Base-by-base conservation (phyloP, 305 asterid species). In the Rubia peregrina region DNA sequence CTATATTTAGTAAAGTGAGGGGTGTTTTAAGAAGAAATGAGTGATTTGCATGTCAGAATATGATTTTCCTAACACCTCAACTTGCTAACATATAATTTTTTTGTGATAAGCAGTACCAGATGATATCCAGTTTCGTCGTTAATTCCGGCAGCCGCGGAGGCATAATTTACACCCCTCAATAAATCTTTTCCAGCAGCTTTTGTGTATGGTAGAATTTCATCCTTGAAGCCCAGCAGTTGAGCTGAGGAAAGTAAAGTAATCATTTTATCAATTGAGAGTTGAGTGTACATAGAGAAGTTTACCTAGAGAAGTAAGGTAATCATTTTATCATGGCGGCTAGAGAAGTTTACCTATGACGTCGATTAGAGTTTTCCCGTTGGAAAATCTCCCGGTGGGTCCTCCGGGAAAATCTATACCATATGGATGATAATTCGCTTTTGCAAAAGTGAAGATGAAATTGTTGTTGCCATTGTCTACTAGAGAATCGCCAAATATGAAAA, bases 121-220 rank as follows among this genome's bases (percentile, higher is more conserved):
- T 90, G 96, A 42, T 51, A 86, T 61, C 97, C 97, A 33, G 92
- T 89, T 85, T 91, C 97, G 0, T 75, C 70, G 76, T 92, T 77
- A 30, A 91, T 87, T 71, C 96, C 97, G 1, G 95, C 95, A 0
- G 92, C 95, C 0, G 96, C 97, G 1, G 97, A 91, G 17, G 96
- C 97, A 61, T 81, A 89, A 80, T 91, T 91, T 24, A 91, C 89
- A 69, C 96, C 96, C 65, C 69, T 73, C 30, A 89, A 90, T 69
- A 89, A 77, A 51, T 82, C 79, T 66, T 70, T 80, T 48, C 86
- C 92, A 2, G 85, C 64, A 1, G 89, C 96, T 24, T 49, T 9
- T 46, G 89, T 78, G 63, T 82, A 87, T 2, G 96, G 88, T 11
- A 84, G 92, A 70, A 87, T 87, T 78, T 66, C 73, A 49, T 75